Evolutionary conservation across 2,329 filamentous ascomycete species (phyloP), one percentile per base, ranked within the genome.

Genomic region (Fusarium scirpi): DNA sequence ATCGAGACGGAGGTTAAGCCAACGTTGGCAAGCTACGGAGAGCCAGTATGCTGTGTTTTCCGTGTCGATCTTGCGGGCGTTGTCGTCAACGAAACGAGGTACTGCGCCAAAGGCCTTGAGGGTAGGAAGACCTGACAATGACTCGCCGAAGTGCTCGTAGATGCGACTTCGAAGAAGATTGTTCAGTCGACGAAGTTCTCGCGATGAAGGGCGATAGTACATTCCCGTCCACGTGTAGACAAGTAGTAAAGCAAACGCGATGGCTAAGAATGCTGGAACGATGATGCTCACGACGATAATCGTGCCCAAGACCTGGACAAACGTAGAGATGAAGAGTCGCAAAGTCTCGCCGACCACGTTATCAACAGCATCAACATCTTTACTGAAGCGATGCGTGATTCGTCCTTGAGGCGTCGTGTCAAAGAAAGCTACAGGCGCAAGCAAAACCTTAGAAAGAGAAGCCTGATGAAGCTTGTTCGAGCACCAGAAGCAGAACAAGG

Each of bases 21-120:
- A 69, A 6, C 65, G 49, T 2, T 63, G 60, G 20, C 59, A 41
- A 11, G 65, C 46, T 0, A 69, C 32, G 0, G 65, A 69, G 0
- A 69, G 29, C 65, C 65, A 69, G 5, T 69, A 69, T 2, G 65
- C 65, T 0, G 53, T 66, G 16, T 69, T 69, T 8, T 69, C 65
- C 0, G 53, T 61, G 10, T 69, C 65, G 2, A 69, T 69, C 45
- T 55, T 69, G 1, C 34, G 48, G 2, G 65, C 43, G 7, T 69
- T 69, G 2, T 69, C 65, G 0, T 65, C 30, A 0, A 69, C 65
- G 3, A 69, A 69, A 24, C 60, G 34, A 15, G 60, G 58, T 2
- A 63, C 41, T 8, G 58, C 65, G 2, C 65, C 65, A 11, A 69
- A 69, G 2, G 65, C 65, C 12, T 61, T 69, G 1, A 69, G 54